Evolutionary conservation across 192 early-diverging fungal genomes (phyloP), one percentile per base, ranked within the genome.

Genomic region (Podila epicladia): DNA sequence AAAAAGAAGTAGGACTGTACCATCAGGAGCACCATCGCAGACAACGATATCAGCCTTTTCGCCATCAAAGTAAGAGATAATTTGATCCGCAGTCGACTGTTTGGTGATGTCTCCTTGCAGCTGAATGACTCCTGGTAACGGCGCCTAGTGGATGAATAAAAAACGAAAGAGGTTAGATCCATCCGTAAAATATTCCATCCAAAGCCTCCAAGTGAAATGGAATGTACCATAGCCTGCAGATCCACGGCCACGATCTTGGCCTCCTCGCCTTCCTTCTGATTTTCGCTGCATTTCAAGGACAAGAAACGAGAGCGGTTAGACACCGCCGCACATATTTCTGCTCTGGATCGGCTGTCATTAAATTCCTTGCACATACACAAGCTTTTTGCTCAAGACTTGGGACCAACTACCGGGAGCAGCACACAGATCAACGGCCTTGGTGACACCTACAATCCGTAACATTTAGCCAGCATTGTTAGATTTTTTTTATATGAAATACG

Each of bases 41-140:
- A 99, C 92, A 32, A 98, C 97, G 74, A 98, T 84, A 73, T 98
- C 97, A 1, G 97, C 95, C 83, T 91, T 85, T 62, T 91, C 85
- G 31, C 95, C 95, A 48, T 96, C 93, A 85, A 99, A 97, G 73
- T 94, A 93, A 20, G 89, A 88, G 61, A 96, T 89, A 62, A 99
- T 98, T 73, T 93, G 88, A 71, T 97, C 93, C 5, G 95, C 97
- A 5, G 97, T 99, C 51, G 93, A 92, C 64, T 89, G 82, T 72
- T 98, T 97, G 32, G 98, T 99, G 71, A 99, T 98, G 84, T 98
- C 98, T 67, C 98, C 98, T 76, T 99, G 96, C 55, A 98, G 84
- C 82, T 97, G 94, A 57, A 95, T 92, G n/a, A 99, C 97, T 19
- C 95, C 95, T 29, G 91, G 89, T 31, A 99, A 85, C 53, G 97